Evolutionary conservation across 768 basidiomycete genomes (phyloP).

Genomic region (Saitozyma sp.): DNA sequence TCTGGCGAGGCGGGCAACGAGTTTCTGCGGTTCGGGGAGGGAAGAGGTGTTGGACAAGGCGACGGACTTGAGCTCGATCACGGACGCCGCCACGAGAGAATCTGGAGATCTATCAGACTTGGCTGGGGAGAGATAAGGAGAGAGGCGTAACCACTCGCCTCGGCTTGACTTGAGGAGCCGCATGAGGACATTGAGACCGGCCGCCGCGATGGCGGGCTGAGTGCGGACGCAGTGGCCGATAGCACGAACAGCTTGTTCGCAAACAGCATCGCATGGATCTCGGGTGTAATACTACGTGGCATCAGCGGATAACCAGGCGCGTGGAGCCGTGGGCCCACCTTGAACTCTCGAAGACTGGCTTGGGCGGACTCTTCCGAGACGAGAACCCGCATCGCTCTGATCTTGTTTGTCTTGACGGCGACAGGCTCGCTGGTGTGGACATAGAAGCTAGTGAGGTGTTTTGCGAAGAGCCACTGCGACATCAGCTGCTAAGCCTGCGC

Average conservation of each 20-base stretch:
- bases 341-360: constrained; percentile 75
- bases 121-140: too few species aligned
- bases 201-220: constrained; percentile 67
- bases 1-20: constrained; percentile 76
- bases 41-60: constrained; percentile 64
- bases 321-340: constrained; percentile 60
- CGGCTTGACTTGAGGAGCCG: constrained; percentile 73
- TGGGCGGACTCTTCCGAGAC: constrained; percentile 68
- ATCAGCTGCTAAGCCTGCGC: neutral
- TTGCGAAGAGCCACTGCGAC: constrained; percentile 64
- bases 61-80: constrained; percentile 80
- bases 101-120: constrained; percentile 56
- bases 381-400: constrained; percentile 69
- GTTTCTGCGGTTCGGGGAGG: constrained; percentile 57
- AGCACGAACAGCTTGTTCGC: constrained; percentile 71
- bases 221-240: constrained; percentile 72
- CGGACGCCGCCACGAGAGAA: constrained; percentile 71
- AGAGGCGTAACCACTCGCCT: too few species aligned
- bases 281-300: constrained; percentile 72
- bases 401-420: constrained; percentile 71
- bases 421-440: constrained; percentile 67
- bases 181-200: constrained; percentile 75
- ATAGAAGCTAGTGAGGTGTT: constrained; percentile 67
- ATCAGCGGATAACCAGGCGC: neutral
- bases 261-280: constrained; percentile 71